Base-by-base conservation (phyloP, 768 basidiomycete species). In the Boletus sp. region DNA sequence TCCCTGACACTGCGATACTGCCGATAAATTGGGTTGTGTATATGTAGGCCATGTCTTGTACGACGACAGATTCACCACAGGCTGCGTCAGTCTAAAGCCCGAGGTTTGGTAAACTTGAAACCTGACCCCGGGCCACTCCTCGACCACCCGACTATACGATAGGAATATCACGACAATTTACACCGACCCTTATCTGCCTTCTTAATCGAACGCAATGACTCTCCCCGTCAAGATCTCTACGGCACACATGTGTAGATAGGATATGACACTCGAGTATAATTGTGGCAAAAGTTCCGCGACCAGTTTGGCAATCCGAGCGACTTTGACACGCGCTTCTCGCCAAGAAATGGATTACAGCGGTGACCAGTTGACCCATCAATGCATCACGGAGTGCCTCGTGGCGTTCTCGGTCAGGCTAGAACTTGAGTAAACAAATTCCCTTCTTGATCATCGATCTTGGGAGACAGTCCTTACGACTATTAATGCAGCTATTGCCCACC, bases 381-480 rank as follows among this genome's bases (percentile, higher is more conserved):
- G 24, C 33, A 11, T 37, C 12, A 24, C 20, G 14, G 35, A 42
- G 20, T 18, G 35, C 33, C 47, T 39, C 48, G 57, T 53, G 57
- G 37, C 42, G 44, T 14, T 40, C 30, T 61, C 37, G 42, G 32
- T 37, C 44, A 40, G 41, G 48, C 45, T 53, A 29, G 56, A 59
- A 6, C n/a, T 35, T 18, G 39, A 40, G 32, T 4, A 39, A 44
- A 15, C 35, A 0, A 8, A 32, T 59, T 37, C 4, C 42, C n/a
- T 37, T 15, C 20, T 47, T 12, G 41, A 30, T 37, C 11, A 37
- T 15, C 37, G 37, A 30, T 7, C 46, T 32, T 47, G 47, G 18
- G n/a, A 12, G 47, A 12, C 11, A 18, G 30, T 5, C 18, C 8
- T 10, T 32, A 30, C 17, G 45, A 29, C 15, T n/a, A 33, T 33